Evolutionary conservation across 2,329 filamentous ascomycete species (phyloP).

Genomic region (Leptographium procerum): DNA sequence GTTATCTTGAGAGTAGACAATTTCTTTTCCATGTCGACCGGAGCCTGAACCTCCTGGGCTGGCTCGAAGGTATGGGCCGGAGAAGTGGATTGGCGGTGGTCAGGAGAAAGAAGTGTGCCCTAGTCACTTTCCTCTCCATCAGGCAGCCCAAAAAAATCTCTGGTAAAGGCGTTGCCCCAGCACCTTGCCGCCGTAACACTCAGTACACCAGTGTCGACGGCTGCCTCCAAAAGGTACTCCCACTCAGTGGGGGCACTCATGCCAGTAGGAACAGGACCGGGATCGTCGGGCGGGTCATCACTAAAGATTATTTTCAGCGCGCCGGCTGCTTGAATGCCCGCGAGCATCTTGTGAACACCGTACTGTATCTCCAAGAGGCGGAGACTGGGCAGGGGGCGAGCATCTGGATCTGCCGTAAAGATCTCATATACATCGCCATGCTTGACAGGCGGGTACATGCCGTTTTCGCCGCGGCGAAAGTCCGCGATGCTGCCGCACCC

Average conservation of each 20-base stretch:
- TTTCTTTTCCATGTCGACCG: no score
- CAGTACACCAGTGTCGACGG: constrained; percentile 1
- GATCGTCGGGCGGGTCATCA: not conserved
- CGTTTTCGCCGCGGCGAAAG: not conserved
- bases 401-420: not conserved
- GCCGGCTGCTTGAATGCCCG: not conserved
- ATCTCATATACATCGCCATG: constrained; percentile 7
- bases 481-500: constrained; percentile 1
- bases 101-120: not conserved
- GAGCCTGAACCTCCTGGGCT: no score
- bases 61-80: no score
- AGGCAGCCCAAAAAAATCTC: not conserved
- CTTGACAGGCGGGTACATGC: not conserved
- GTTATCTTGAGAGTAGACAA: no score
- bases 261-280: not conserved
- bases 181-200: not conserved
- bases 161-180: not conserved
- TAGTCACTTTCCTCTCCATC: not conserved
- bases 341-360: constrained; percentile 3
- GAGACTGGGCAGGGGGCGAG: not conserved
- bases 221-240: constrained; percentile 1
- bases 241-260: not conserved
- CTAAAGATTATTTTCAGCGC: not conserved
- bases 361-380: constrained; percentile 3
- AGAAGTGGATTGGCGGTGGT: no score